Evolutionary conservation across 306 rosid species (phyloP).

Genomic region (Ochetophila trinervis): DNA sequence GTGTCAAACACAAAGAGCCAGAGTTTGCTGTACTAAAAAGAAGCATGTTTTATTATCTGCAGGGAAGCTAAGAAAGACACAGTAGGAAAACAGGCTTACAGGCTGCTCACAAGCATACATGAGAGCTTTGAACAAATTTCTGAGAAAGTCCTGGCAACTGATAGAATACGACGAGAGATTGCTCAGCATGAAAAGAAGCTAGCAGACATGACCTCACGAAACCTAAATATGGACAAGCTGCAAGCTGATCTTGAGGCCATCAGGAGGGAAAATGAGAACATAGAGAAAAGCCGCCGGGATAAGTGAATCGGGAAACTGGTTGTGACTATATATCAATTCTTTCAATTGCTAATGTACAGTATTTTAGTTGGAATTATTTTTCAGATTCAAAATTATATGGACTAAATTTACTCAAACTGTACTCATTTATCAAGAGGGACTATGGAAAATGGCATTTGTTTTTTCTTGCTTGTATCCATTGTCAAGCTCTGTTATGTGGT

Average conservation of each 20-base stretch:
- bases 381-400: not conserved
- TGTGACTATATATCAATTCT: slow-evolving; percentile 22
- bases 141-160: slow-evolving; percentile 64
- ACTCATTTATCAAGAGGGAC: not conserved
- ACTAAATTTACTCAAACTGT: not conserved
- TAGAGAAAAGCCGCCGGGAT: slow-evolving; percentile 33
- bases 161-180: slow-evolving; percentile 69
- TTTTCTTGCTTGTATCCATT: not conserved
- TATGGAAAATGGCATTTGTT: not conserved
- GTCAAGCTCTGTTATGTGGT: not conserved
- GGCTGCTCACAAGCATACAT: slow-evolving; percentile 76
- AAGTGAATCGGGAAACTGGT: slow-evolving; percentile 7
- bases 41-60: slow-evolving; percentile 17
- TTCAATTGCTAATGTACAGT: slow-evolving; percentile 33
- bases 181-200: slow-evolving; percentile 75
- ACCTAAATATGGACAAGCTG: slow-evolving; percentile 46
- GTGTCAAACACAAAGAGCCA: not conserved
- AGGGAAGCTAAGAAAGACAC: slow-evolving; percentile 90
- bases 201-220: slow-evolving; percentile 45
- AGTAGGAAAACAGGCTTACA: slow-evolving; percentile 62
- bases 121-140: slow-evolving; percentile 69
- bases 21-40: slow-evolving; percentile 9
- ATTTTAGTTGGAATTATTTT: not conserved
- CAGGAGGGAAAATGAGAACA: slow-evolving; percentile 46
- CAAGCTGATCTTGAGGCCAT: slow-evolving; percentile 58